Evolutionary conservation across 202 grass and related monocot genomes (phyloP).

Genomic region (Setaria italica): DNA sequence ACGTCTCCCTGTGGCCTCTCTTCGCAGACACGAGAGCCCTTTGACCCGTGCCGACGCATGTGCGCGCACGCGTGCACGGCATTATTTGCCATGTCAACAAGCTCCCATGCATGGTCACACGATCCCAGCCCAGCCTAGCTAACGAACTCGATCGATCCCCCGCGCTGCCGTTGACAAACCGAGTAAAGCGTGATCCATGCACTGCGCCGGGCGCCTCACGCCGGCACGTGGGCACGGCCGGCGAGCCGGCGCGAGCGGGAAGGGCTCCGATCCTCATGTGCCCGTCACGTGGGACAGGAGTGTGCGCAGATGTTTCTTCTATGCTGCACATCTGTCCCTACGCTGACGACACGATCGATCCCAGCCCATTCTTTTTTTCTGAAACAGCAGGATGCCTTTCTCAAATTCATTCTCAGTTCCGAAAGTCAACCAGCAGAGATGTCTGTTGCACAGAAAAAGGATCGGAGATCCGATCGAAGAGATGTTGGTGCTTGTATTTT

Average conservation of each 20-base stretch:
- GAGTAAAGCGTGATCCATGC: background rate
- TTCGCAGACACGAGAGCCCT: background rate
- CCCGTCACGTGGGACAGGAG: conserved; percentile 40
- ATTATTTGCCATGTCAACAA: background rate
- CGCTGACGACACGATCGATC: background rate
- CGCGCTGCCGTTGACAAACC: conserved; percentile 15
- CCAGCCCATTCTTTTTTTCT: background rate
- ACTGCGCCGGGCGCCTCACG: background rate
- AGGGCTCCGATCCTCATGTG: conserved; percentile 42
- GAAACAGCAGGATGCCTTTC: background rate
- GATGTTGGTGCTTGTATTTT: conserved; percentile 7
- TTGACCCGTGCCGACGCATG: conserved; percentile 10
- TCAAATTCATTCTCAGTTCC: background rate
- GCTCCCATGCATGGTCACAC: background rate
- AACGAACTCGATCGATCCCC: conserved; percentile 13
- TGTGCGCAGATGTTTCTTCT: background rate
- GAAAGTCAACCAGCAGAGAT: conserved; percentile 9
- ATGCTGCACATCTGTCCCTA: background rate
- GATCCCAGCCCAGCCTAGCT: background rate
- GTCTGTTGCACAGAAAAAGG: background rate
- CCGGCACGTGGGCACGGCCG: conserved; percentile 39
- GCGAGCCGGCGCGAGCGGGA: conserved; percentile 46
- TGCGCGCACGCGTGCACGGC: background rate
- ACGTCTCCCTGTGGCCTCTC: background rate
- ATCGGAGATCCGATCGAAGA: background rate